Conservation (phyloP, 371 early-diverging fungal genomes). For the Saksenaea oblongispora region DNA sequence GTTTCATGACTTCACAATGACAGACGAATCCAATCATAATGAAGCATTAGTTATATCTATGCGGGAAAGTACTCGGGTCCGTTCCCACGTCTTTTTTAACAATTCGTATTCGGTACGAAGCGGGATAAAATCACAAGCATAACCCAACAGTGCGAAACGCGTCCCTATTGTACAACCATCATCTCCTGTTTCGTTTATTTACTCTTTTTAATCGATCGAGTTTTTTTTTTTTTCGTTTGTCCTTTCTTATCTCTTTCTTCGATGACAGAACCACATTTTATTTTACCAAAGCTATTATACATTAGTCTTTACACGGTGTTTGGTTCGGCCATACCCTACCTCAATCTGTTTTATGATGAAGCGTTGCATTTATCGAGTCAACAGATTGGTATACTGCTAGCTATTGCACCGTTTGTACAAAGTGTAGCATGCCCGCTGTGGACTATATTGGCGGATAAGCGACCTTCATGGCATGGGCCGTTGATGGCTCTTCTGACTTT, state of each 20-base stretch:
- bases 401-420: slow-evolving; percentile 52
- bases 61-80: neutral
- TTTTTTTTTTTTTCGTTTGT: neutral
- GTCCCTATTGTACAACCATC: neutral
- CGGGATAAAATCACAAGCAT: neutral
- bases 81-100: neutral
- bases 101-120: neutral
- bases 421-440: slow-evolving; percentile 49
- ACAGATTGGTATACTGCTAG: slow-evolving; percentile 46
- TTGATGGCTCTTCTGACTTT: slow-evolving; percentile 40
- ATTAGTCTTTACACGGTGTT: slow-evolving; percentile 37
- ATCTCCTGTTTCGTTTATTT: slow-evolving; percentile 1
- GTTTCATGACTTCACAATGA: neutral
- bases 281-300: slow-evolving; percentile 39
- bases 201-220: neutral
- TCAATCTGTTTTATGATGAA: slow-evolving; percentile 43
- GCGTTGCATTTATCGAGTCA: slow-evolving; percentile 40
- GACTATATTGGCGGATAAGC: slow-evolving; percentile 42
- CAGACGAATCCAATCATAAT: neutral
- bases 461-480: slow-evolving; percentile 35
- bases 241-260: slow-evolving; percentile 10
- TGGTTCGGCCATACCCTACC: slow-evolving; percentile 41
- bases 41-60: neutral
- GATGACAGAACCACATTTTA: slow-evolving; percentile 9
- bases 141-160: neutral